These are phyloP conservation scores for Vickermania ingenoplastis DNA, from an alignment of 208 protist genomes.

Conservation along the genomic window DNA sequence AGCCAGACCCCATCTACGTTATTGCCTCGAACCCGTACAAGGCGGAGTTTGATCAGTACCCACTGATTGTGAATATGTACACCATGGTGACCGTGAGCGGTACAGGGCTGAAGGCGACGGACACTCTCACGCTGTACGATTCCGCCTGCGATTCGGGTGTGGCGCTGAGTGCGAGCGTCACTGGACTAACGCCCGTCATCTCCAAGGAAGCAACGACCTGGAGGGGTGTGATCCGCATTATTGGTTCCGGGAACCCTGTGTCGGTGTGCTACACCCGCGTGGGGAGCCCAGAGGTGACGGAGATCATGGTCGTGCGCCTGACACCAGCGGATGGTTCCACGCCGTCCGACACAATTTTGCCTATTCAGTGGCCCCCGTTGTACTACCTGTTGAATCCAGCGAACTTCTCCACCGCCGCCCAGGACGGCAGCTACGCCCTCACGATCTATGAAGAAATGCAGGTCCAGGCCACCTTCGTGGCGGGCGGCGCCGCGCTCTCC, in stretches of 20 bases:
- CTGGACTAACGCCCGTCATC: slow-evolving; percentile 6
- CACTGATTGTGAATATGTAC: slow-evolving; percentile 62
- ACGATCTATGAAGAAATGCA: slow-evolving; percentile 66
- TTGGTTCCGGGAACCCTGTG: slow-evolving; percentile 17
- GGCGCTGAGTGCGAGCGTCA: slow-evolving; percentile 25
- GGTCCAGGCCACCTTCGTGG: slow-evolving; percentile 38
- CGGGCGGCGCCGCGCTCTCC: slow-evolving; percentile 2
- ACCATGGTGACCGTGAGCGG: slow-evolving; percentile 73
- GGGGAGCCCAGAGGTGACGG: slow-evolving; percentile 25
- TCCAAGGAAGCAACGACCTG: slow-evolving; percentile 35
- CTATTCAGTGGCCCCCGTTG: slow-evolving; percentile 22
- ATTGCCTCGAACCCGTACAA: slow-evolving; percentile 58
- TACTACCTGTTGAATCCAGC: slow-evolving; percentile 44
- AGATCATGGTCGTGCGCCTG: slow-evolving; percentile 46
- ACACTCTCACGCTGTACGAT: slow-evolving; percentile 34
- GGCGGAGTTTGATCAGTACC: slow-evolving; percentile 56
- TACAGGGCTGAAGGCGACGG: slow-evolving; percentile 21
- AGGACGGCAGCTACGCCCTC: slow-evolving; percentile 18
- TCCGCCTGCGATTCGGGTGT: slow-evolving; percentile 26
- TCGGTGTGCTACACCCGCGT: slow-evolving; percentile 64
- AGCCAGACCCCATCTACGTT: slow-evolving; percentile 18
- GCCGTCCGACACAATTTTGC: slow-evolving; percentile 26
- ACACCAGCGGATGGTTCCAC: slow-evolving; percentile 12
- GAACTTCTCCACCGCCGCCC: slow-evolving; percentile 31
- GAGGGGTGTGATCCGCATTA: slow-evolving; percentile 63